Conservation (phyloP, 345 rosid genomes). For the Combretum micranthum region DNA sequence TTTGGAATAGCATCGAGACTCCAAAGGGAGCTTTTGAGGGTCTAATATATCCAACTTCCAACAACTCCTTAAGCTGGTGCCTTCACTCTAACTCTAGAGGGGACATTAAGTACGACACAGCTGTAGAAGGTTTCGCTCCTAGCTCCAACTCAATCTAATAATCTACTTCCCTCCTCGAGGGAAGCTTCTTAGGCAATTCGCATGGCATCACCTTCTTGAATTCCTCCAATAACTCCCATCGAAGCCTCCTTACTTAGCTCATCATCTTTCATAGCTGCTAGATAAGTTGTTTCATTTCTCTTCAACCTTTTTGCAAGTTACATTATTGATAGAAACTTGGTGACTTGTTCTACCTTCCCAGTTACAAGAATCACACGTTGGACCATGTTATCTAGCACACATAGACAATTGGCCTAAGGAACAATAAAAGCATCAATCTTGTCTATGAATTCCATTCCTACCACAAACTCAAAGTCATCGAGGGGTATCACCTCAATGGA, state of each 20-base stretch:
- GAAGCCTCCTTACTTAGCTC: rapidly evolving
- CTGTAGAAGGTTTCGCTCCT: background rate
- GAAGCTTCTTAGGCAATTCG: background rate
- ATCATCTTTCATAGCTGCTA: background rate
- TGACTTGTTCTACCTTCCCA: too few species aligned
- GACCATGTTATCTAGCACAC: too few species aligned
- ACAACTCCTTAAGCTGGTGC: background rate
- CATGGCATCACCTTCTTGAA: background rate
- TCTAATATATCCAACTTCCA: background rate
- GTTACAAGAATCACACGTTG: too few species aligned
- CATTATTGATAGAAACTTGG: background rate
- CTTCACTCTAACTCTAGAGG: background rate
- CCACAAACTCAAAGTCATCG: too few species aligned
- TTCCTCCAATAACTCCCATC: background rate
- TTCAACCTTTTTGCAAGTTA: background rate
- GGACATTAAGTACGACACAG: background rate
- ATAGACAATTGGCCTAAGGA: too few species aligned
- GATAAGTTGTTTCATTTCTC: too few species aligned
- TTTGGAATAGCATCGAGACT: background rate
- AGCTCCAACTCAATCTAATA: background rate
- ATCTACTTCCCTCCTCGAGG: background rate
- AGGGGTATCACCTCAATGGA: too few species aligned
- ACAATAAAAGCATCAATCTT: too few species aligned
- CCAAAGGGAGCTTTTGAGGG: background rate
- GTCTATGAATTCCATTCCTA: too few species aligned